Base-by-base conservation (phyloP, 768 basidiomycete genomes). In the Melanogaster broomeanus region DNA sequence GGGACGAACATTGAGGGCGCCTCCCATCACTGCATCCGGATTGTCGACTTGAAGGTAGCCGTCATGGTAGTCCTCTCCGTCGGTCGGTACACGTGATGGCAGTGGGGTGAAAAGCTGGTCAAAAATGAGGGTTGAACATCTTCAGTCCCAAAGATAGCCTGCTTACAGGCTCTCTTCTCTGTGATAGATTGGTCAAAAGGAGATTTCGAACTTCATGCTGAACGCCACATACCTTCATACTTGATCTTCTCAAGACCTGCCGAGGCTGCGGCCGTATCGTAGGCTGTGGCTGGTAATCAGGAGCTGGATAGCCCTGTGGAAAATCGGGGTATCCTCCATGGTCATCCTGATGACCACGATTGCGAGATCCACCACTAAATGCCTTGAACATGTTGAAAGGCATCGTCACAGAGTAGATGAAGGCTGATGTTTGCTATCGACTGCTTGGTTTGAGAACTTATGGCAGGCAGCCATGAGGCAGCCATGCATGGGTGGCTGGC, bases 321-420 rank as follows among this genome's bases (percentile, higher is more conserved):
- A 60, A 67, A 37, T 63, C 61, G 5, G 48, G 19, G 18, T 65
- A 69, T 42, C 60, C 51, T 38, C 51, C 35, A 25, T 59, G 45
- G 56, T 67, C 67, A 21, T 53, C 62, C 40, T 59, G 67, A 42
- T 65, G 58, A 22, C 42, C 27, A 33, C 67, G 67, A 57, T 56
- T 71, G 64, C 67, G 67, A 49, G 65, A 68, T 54, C 69, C 58
- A 50, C 69, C 58, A 50, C 65, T 55, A 42, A 69, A 65, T 57
- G 63, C 67, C 57, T 69, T 69, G 58, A 69, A 69, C 69, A 69
- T 69, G 56, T 69, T 71, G 53, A 69, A 71, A 54, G 67, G 67
- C 67, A 69, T 69, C 49, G 65, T 67, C 61, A 47, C 51, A 54
- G 62, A 51, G 48, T 45, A 45, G 43, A 52, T 44, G 48, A 57